Percentiles rank a stretch among this genome's conserved stretches.
Conservation (phyloP, 192 early-diverging fungal species). For the Linderina pennispora region DNA sequence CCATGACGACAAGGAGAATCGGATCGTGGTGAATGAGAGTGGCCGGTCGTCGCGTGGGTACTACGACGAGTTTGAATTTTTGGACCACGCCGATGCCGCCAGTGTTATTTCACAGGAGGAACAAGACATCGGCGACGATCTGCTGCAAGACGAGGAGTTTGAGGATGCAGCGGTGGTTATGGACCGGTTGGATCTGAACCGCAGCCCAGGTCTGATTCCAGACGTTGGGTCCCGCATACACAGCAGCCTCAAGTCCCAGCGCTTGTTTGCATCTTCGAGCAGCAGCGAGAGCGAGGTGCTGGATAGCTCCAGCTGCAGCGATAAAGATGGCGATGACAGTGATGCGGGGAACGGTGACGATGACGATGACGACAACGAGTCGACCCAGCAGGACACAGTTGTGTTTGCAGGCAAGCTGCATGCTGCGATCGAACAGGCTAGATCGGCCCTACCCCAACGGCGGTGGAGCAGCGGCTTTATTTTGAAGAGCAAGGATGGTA, state of each 20-base stretch:
- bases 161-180: conserved; percentile 7
- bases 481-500: no score
- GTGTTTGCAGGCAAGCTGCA: conserved; percentile 30
- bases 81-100: conserved; percentile 3
- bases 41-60: no score
- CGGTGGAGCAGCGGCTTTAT: not conserved
- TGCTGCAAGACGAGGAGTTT: conserved; percentile 4
- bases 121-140: not conserved
- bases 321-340: not conserved
- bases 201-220: not conserved
- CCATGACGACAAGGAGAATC: not conserved
- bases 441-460: not conserved
- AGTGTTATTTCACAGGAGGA: conserved; percentile 38
- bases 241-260: not conserved
- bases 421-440: not conserved
- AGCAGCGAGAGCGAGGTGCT: not conserved
- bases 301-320: no score
- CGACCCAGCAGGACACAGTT: conserved; percentile 30
- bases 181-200: not conserved
- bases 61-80: conserved; percentile 6
- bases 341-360: conserved; percentile 2
- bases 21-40: no score
- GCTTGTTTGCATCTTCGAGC: not conserved
- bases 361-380: conserved; percentile 9
- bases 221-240: not conserved